A percentile compares a stretch with the other conserved stretches of the same genome.
Conservation (phyloP, 805 yeast genomes). For the Candida mattraensis region DNA sequence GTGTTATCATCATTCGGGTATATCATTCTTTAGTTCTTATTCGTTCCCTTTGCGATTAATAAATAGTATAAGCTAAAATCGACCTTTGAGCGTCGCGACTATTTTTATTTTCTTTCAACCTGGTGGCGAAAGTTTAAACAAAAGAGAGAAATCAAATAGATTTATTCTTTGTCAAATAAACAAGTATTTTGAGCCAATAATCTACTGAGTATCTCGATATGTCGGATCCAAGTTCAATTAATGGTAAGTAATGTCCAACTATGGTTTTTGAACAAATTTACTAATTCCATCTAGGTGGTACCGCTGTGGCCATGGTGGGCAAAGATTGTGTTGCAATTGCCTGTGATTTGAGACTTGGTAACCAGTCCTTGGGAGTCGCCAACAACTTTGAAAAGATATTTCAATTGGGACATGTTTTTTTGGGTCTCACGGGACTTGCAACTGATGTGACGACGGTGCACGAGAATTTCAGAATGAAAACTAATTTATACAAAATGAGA, state of each 20-base stretch:
- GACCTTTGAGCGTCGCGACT: no score
- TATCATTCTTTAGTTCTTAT: no score
- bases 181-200: conserved; percentile 18
- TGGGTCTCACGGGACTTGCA: conserved; percentile 94
- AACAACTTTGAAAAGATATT: conserved; percentile 93
- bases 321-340: conserved; percentile 98
- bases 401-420: conserved; percentile 77
- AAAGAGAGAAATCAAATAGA: conserved; percentile 35
- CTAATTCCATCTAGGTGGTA: conserved; percentile 58
- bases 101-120: conserved; percentile 6
- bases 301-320: conserved; percentile 98
- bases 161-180: conserved; percentile 20
- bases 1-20: no score
- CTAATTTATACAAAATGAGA: conserved; percentile 83
- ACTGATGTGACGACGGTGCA: conserved; percentile 86
- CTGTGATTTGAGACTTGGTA: conserved; percentile 89
- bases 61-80: conserved; percentile 1
- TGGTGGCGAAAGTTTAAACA: conserved; percentile 23
- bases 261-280: background rate
- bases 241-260: conserved; percentile 48
- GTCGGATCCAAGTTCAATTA: conserved; percentile 80
- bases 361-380: conserved; percentile 88
- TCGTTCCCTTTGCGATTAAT: no score
- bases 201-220: conserved; percentile 30
- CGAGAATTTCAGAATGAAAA: conserved; percentile 79